A percentile compares a stretch with the other conserved stretches of the same genome.
Conservation (phyloP, 768 basidiomycete genomes). For the Kwoniella shandongensis region DNA sequence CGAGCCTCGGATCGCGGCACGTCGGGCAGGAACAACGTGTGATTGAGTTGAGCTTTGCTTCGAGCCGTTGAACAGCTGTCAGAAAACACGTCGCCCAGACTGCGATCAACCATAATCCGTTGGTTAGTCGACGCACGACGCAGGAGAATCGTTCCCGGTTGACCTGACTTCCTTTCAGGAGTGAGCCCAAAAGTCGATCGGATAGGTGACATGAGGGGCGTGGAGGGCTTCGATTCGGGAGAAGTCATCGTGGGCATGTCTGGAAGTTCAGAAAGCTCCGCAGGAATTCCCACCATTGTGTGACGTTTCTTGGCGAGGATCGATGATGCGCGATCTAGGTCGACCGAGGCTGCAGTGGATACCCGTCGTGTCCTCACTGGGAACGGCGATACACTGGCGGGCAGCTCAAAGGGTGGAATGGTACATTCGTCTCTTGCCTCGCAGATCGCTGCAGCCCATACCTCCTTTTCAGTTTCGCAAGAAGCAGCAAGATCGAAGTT, state of each 20-base stretch:
- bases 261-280: conserved; percentile 8
- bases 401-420: conserved; percentile 56
- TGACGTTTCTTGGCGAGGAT: conserved; percentile 27
- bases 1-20: conserved; percentile 15
- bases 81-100: conserved; percentile 77
- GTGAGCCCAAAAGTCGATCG: conserved; percentile 25
- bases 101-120: conserved; percentile 60
- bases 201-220: conserved; percentile 32
- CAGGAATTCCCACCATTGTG: conserved; percentile 22
- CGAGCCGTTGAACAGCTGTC: conserved; percentile 69
- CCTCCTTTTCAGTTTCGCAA: conserved; percentile 76
- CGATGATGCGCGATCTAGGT: conserved; percentile 2
- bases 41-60: conserved; percentile 51
- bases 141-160: conserved; percentile 34
- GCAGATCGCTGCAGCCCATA: conserved; percentile 74
- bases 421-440: conserved; percentile 59
- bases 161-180: conserved; percentile 16
- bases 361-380: conserved; percentile 37
- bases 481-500: conserved; percentile 83
- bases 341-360: conserved; percentile 24
- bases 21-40: conserved; percentile 39
- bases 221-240: conserved; percentile 12
- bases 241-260: conserved; percentile 1
- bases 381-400: conserved; percentile 46
- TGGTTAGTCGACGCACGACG: conserved; percentile 39